Percentiles rank a stretch among this genome's conserved stretches.
phyloP scores from a whole-genome alignment of 148 eudicot species.

The Pouteria glomerata region DNA sequence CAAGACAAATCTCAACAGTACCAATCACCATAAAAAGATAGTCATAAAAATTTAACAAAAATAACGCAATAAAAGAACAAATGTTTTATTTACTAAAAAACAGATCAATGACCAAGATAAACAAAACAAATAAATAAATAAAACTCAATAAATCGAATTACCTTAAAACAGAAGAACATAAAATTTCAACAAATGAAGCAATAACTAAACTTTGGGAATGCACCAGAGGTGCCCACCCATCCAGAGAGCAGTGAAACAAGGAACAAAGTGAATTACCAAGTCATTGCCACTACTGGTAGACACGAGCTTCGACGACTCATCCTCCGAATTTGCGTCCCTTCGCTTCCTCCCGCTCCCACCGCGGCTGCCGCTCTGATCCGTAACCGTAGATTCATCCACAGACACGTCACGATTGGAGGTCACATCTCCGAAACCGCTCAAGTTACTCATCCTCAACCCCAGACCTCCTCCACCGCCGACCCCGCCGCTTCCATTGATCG shows the following conservation, averaged over 20 bases:
- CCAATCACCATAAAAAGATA: too few species aligned
- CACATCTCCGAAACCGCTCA: conserved; percentile 28
- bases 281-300: conserved; percentile 53
- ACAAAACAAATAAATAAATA: background rate
- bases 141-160: background rate
- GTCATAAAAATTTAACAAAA: too few species aligned
- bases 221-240: background rate
- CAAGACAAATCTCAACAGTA: too few species aligned
- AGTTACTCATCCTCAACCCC: conserved; percentile 57
- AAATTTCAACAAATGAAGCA: background rate
- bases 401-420: conserved; percentile 33
- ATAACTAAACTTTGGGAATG: background rate
- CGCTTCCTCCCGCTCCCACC: conserved; percentile 37
- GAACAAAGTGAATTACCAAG: conserved; percentile 39
- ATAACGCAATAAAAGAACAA: too few species aligned
- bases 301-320: conserved; percentile 48
- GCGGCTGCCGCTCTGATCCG: conserved; percentile 57
- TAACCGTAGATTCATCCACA: conserved; percentile 70
- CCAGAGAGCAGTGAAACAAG: background rate
- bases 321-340: conserved; percentile 45
- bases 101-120: background rate
- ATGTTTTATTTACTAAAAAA: too few species aligned
- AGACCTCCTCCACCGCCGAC: conserved; percentile 35
- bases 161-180: background rate
- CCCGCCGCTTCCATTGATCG: conserved; percentile 16